Base-by-base conservation (phyloP, 805 yeast genomes). In the Metschnikowia lunata region DNA sequence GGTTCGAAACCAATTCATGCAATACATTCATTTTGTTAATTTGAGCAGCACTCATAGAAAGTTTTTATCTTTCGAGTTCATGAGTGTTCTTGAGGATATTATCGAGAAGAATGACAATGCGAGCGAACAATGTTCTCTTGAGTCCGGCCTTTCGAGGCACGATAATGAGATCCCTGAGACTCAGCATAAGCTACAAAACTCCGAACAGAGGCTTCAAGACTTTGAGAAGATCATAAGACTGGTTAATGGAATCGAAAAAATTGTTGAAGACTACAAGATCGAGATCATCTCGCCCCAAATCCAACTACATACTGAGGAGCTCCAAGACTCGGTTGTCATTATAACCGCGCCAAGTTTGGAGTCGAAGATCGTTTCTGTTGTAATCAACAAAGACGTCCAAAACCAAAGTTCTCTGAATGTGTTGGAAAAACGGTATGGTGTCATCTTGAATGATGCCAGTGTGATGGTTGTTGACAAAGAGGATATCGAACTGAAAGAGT, bases 281-380 rank as follows among this genome's bases (percentile, higher is more conserved):
- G 72, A 69, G 32, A 60, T 71, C 8, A 56, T 69, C 1, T 66
- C 72, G 0, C 75, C 76, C 1, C 76, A 71, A 44, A 71, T 71
- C 36, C 76, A 71, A 47, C 50, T 71, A 10, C 71, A 67, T 44
- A 60, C 71, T 36, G 64, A 64, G 9, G 72, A 66, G 27, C 50
- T 52, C 14, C 64, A 69, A 3, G 80, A 78, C 35, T 69, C 85
- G 2, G 78, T 86, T 40, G 71, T 88, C 10, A 61, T 89, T 30
- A 71, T 90, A n/a, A 76, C 85, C 2, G 78, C 96, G 0, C 93
- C 91, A 9, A 71, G 69, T 34, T 79, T 90, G 42, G 84, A 85
- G 53, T 60, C 83, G 26, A 80, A 85, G 48, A 78, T 85, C 8
- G 63, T 88, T n/a, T 74, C 86, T 2, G 78, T 89, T 36, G 74